Percentiles rank a stretch among this genome's conserved stretches.
phyloP scores from a whole-genome alignment of 2,329 filamentous ascomycete species.

The Penicillium sp. region DNA sequence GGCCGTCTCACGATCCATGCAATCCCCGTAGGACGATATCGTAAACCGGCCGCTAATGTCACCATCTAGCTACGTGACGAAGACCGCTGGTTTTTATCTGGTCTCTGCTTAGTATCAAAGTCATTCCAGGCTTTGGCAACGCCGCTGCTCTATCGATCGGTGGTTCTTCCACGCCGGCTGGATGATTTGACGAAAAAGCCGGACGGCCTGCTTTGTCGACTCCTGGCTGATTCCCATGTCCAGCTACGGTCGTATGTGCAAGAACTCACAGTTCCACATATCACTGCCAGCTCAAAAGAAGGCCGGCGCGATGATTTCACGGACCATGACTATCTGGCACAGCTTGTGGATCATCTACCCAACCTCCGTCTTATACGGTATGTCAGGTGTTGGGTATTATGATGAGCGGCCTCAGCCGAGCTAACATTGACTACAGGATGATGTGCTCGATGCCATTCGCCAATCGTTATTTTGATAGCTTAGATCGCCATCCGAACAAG shows the following conservation, averaged over 20 bases:
- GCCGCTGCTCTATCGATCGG: not conserved
- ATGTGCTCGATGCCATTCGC: not conserved
- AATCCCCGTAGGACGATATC: no score
- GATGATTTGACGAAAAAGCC: not conserved
- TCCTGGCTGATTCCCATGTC: not conserved
- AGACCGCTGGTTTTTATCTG: not conserved
- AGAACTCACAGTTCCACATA: not conserved
- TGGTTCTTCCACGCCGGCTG: not conserved
- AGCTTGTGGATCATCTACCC: not conserved
- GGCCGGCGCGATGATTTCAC: not conserved
- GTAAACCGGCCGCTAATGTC: not conserved
- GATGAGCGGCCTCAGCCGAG: not conserved
- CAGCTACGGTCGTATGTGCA: not conserved
- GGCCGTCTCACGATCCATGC: not conserved
- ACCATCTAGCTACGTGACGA: not conserved
- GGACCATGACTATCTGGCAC: not conserved
- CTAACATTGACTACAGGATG: not conserved
- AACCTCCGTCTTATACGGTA: conserved; percentile 3
- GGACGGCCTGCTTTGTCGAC: not conserved
- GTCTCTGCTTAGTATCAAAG: not conserved
- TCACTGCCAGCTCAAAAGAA: not conserved
- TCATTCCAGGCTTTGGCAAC: not conserved
- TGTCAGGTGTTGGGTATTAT: not conserved
- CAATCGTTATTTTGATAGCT: not conserved
- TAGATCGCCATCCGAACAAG: not conserved